Evolutionary conservation across 2,329 filamentous ascomycete species (phyloP), one percentile per base, ranked within the genome.

Genomic region (Didymella exigua): DNA sequence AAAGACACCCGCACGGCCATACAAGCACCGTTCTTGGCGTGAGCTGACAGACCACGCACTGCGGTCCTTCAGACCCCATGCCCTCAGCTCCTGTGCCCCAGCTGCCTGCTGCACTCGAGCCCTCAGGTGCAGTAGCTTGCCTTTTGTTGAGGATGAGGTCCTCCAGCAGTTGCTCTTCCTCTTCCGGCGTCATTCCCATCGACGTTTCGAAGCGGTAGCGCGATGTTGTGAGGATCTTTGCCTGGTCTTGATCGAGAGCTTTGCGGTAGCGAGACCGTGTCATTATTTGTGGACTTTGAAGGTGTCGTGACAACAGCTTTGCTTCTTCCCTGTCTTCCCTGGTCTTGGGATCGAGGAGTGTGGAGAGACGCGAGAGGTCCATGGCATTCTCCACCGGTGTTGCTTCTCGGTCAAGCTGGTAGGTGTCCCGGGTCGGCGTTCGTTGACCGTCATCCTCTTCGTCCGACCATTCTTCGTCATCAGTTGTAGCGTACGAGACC

Each of bases 1-100:
- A 93, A 54, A 99, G 82, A 72, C 95, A 99, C 2, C 95, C 89
- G 73, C 95, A 99, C 0, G 95, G 95, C 95, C 95, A 98, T 2
- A 96, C 89, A 49, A 99, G 89, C 57, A 98, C 89, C 7, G 90
- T 96, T 16, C 95, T 83, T 3, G 92, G 87, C n/a, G 85, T 84
- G 49, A 86, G 86, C 73, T 98, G 93, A 71, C 95, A 99, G 4
- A 99, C 91, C 0, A 98, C 95, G 68, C 95, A 99, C 63, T 90
- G 89, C 2, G 92, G 91, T 0, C 91, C 88, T 34, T 82, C 85
- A 26, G 87, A 84, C 1, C 89, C 90, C 69, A 93, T 84, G 0
- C 89, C 89, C 5, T 85, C 85, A 0, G 86, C 89, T n/a, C 89
- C 89, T 1, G 83, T 81, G 37, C 86, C 83, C 89, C 89, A 93